phyloP scores from a whole-genome alignment of 2,329 filamentous ascomycete genomes.

The Colletotrichum sp. region DNA sequence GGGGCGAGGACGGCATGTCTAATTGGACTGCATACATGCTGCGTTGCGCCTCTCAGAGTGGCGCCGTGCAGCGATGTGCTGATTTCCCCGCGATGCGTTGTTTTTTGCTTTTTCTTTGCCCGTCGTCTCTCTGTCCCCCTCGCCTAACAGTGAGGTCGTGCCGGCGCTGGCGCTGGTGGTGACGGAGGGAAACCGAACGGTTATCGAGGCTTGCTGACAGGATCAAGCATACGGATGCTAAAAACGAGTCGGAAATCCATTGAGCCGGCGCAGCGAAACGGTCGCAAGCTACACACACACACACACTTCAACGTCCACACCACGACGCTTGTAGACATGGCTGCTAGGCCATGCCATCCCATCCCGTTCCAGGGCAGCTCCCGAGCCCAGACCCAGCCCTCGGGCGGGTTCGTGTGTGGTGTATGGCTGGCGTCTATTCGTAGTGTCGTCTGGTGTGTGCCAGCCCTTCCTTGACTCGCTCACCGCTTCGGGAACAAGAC shows the following conservation, averaged over 20 bases:
- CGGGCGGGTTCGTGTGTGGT: not conserved
- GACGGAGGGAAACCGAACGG: not conserved
- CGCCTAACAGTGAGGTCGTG: not conserved
- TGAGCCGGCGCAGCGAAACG: not conserved
- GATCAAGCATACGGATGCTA: not conserved
- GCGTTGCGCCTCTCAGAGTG: not conserved
- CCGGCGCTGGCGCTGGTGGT: too few relatives aligned
- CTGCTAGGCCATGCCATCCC: constrained; percentile 2
- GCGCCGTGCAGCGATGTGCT: not conserved
- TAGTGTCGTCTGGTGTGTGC: not conserved
- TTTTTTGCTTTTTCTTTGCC: not conserved
- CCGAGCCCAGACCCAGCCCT: not conserved
- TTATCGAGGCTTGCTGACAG: not conserved
- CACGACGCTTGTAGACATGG: not conserved
- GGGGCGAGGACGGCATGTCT: not conserved
- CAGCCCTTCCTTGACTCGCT: constrained; percentile 20
- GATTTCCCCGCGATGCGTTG: not conserved
- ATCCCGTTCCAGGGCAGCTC: not conserved
- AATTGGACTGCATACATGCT: constrained; percentile 11
- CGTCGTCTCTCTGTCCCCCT: not conserved
- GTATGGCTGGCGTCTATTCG: not conserved
- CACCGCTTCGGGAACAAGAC: constrained; percentile 17
- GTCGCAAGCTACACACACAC: not conserved
- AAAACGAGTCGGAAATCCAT: not conserved
- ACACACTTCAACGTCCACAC: not conserved